Conservation (phyloP, 192 early-diverging fungal genomes). For the Cladochytrium replicatum region DNA sequence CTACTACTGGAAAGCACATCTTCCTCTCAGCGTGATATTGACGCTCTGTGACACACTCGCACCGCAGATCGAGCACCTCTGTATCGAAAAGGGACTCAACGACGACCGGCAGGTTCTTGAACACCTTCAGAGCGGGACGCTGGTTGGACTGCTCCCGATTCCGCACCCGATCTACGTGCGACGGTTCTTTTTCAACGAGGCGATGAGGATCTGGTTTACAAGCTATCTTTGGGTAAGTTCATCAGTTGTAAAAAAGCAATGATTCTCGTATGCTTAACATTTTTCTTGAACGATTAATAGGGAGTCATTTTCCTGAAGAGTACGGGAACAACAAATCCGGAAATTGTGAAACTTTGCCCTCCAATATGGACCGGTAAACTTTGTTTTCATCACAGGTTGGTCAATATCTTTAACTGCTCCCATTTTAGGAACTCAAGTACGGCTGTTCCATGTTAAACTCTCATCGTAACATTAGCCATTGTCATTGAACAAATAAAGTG, state of each 20-base stretch:
- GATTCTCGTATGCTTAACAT: background rate
- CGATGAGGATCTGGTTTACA: constrained; percentile 34
- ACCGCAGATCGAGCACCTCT: constrained; percentile 57
- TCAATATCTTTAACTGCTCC: constrained; percentile 5
- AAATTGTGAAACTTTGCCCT: constrained; percentile 29
- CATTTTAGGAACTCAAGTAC: constrained; percentile 16
- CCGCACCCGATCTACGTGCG: constrained; percentile 36
- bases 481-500: too few species aligned
- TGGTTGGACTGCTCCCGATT: constrained; percentile 38
- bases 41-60: constrained; percentile 53
- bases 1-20: constrained; percentile 50
- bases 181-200: constrained; percentile 23
- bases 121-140: constrained; percentile 35
- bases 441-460: constrained; percentile 14
- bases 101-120: constrained; percentile 53
- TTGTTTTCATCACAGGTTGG: background rate
- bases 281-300: constrained; percentile 5
- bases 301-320: constrained; percentile 29
- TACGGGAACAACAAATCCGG: constrained; percentile 14
- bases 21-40: constrained; percentile 63
- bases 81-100: constrained; percentile 45
- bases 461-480: too few species aligned
- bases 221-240: constrained; percentile 34
- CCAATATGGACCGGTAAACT: constrained; percentile 33
- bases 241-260: constrained; percentile 4